A percentile compares a stretch with the other conserved stretches of the same genome.
Conservation (phyloP, 495 filamentous ascomycete species). For the Aspergillus taichungensis region DNA sequence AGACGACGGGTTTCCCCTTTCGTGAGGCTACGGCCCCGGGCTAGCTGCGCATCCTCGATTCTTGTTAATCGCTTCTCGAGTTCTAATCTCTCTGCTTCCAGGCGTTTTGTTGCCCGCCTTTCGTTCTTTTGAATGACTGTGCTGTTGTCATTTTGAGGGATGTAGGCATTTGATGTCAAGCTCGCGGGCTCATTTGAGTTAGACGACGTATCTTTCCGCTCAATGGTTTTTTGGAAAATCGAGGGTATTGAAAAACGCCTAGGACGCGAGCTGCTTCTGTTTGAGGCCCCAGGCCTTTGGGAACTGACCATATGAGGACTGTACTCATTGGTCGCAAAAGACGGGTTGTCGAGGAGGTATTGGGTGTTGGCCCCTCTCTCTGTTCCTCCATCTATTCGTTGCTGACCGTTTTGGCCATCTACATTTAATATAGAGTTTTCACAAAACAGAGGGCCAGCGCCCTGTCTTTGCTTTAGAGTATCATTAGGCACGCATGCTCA, state of each 20-base stretch:
- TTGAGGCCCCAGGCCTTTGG: neutral
- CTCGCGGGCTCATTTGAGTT: too few species aligned
- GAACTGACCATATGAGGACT: conserved; percentile 2
- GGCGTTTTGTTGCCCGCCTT: conserved; percentile 25
- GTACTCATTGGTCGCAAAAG: conserved; percentile 1
- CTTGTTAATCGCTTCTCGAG: conserved; percentile 26
- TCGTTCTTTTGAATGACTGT: conserved; percentile 18
- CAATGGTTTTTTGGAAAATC: too few species aligned
- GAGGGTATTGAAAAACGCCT: conserved; percentile 1
- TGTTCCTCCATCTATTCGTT: too few species aligned
- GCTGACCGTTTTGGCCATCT: too few species aligned
- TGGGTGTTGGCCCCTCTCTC: too few species aligned
- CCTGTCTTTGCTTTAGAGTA: conserved; percentile 15
- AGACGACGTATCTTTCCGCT: too few species aligned
- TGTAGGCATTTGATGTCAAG: conserved; percentile 5
- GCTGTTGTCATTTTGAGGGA: conserved; percentile 14
- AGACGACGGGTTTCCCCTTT: conserved; percentile 25
- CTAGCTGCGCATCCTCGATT: conserved; percentile 23
- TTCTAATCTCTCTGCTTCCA: conserved; percentile 32
- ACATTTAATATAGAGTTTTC: too few species aligned
- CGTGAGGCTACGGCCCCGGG: conserved; percentile 9
- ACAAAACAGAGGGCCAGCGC: neutral
- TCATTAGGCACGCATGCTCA: conserved; percentile 2
- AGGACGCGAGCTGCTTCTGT: neutral
- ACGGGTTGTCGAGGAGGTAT: neutral